Evolutionary conservation across 2,329 filamentous ascomycete species (phyloP).

Genomic region (Whalleya microplaca): DNA sequence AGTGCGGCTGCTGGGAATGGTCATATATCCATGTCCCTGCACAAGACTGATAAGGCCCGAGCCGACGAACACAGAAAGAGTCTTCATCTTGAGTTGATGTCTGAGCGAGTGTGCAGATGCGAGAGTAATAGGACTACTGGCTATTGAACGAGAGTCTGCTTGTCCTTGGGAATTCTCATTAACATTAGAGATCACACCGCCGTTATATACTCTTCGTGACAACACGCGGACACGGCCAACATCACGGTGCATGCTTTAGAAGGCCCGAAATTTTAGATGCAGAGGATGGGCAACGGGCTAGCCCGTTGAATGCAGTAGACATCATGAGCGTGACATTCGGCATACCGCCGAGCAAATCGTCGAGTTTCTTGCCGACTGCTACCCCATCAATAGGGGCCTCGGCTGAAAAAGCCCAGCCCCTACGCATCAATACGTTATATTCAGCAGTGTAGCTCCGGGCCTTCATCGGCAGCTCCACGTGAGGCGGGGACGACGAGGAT

Average conservation of each 20-base stretch:
- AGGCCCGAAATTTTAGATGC: slow-evolving; percentile 16
- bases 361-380: slow-evolving; percentile 5
- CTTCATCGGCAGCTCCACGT: slow-evolving; percentile 25
- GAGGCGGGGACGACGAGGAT: not conserved
- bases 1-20: slow-evolving; percentile 47
- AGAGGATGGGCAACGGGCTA: slow-evolving; percentile 2
- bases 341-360: slow-evolving; percentile 20
- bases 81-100: slow-evolving; percentile 19
- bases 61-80: slow-evolving; percentile 9
- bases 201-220: slow-evolving; percentile 15
- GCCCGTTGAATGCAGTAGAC: slow-evolving; percentile 5
- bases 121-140: not conserved
- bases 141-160: not conserved
- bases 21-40: slow-evolving; percentile 51
- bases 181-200: not conserved
- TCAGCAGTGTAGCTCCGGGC: slow-evolving; percentile 22
- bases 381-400: slow-evolving; percentile 4
- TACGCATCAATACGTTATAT: slow-evolving; percentile 8
- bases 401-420: slow-evolving; percentile 3
- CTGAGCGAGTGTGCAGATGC: slow-evolving; percentile 6
- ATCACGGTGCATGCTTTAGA: slow-evolving; percentile 13
- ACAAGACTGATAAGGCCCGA: slow-evolving; percentile 17
- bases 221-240: not conserved
- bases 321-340: slow-evolving; percentile 2
- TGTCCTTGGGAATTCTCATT: slow-evolving; percentile 8